Evolutionary conservation across 2,329 filamentous ascomycete species (phyloP), one percentile per base, ranked within the genome.

Genomic region (Biscogniauxia sp.): DNA sequence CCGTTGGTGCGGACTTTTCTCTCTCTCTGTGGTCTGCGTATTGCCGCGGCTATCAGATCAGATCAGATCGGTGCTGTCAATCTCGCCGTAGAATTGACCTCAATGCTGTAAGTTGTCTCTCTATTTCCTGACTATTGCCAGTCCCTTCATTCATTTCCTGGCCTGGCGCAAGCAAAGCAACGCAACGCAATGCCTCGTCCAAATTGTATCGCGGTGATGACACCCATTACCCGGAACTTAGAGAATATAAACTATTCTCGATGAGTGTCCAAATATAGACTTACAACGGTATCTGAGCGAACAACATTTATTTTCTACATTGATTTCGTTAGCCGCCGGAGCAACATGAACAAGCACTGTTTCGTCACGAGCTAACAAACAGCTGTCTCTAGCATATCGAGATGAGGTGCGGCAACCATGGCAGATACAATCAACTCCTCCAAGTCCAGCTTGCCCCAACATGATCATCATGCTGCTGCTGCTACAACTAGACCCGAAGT

Each of bases 261-360:
- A 78, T 89, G 87, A 82, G 78, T 78, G 84, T 79, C 82, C 80
- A 80, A 83, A 83, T 86, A 88, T 89, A 90, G 91, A 95, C 91
- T 45, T 95, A 95, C 91, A 94, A 95, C 91, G 91, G 91, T 95
- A 95, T 95, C 91, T 95, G 91, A 95, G 84, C 83, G 81, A 81
- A 52, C 49, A 54, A 23, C 54, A n/a, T n/a, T n/a, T 19, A 41
- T 51, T 41, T 32, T 25, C 19, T 25, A 25, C 17, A 17, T 3
- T 37, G 55, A 15, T 54, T 51, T 28, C 58, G 15, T 54, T 51
- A 59, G 53, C 49, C 11, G 56, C 17, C 19, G 25, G 6, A 52
- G 20, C 17, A 25, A 32, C 50, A 26, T 23, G 23, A 23, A 5
- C n/a, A 23, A 23, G 5, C 23, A 23, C 62, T 59, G 51, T 64